Base-by-base conservation (phyloP, 345 rosid genomes). In the Xanthoceras sorbifolium region DNA sequence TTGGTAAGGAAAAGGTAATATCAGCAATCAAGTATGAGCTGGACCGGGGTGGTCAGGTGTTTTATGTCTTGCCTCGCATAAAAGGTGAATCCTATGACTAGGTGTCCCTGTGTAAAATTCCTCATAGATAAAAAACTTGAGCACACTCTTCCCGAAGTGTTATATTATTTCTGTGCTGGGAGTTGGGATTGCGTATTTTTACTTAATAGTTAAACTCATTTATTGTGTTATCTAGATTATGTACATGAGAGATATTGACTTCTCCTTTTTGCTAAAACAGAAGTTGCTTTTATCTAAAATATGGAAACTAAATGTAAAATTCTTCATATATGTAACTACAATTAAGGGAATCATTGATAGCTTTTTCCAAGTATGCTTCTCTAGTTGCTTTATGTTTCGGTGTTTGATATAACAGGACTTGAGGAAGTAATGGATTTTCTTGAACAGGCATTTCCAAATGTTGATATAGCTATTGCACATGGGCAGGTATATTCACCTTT, bases 51-150 rank as follows among this genome's bases (percentile, higher is more conserved):
- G 99, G 99, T 69, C 99, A 95, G 86, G 94, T 95, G 75, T 95
- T 95, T 78, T 93, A 90, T 80, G 99, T 93, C 77, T 85, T 93
- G 86, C 99, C 99, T 73, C 95, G 94, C 57, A 95, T 95, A 81
- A 93, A 89, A 87, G 99, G 99, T 95, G 67, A 83, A 63, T 36
- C 63, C 70, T 76, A 73, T 50, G 20, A 25, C 62, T 67, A 10
- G 40, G 40, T 32, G 61, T 76, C 31, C 18, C 22, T 46, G 25
- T 44, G n/a, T 59, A 52, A 34, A 28, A n/a, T 60, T 60, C 74
- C 52, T 69, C 17, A 34, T 26, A 18, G n/a, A 23, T 72, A 31
- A 72, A 72, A 40, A 55, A 22, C 65, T 36, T 71, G 40, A 34
- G 50, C 73, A 28, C 4, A 36, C 9, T 22, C 18, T 38, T 55